Base-by-base conservation (phyloP, 768 basidiomycete genomes). In the Russula emetica region DNA sequence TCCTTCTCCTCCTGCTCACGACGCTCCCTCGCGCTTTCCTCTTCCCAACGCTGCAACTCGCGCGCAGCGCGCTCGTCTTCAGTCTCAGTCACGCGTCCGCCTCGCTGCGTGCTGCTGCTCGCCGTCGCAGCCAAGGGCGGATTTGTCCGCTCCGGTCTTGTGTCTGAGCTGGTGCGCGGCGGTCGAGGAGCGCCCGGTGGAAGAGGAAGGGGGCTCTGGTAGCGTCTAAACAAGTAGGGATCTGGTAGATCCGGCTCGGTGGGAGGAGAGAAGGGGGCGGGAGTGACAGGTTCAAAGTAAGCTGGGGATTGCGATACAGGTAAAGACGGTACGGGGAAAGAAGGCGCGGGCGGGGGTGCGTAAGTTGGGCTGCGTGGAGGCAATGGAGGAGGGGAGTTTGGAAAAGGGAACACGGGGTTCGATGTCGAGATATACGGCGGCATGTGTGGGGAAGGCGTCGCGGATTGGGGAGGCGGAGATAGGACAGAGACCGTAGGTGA, bases 161-260 rank as follows among this genome's bases (percentile, higher is more conserved):
- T 7, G 14, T 22, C 18, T 1, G 50, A 38, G 32, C 7, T 20
- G n/a, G 62, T n/a, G 8, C 11, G 8, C 13, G 38, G 45, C 13
- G 26, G 34, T 20, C 26, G 53, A n/a, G 60, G 26, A 16, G 32
- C 36, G 30, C 42, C 42, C 13, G 60, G 13, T 14, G 84, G 85
- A 10, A 85, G 75, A 4, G 84, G 83, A 18, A 85, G 73, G 18
- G 85, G 83, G 0, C 79, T 74, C 51, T 79, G 77, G 71, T 86
- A 86, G 22, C 84, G 79, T 24, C 71, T 72, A 42, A 75, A 70
- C 10, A 79, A 73, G 67, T 80, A 77, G 30, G 79, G 78, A 67
- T 81, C 81, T 2, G 76, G 77, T 8, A 77, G 82, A 72, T 8
- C 75, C 66, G 42, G 76, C 72, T 24, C 76, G 68, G 34, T 71